Evolutionary conservation across 2,329 filamentous ascomycete species (phyloP).

Genomic region (Aspergillus niger): DNA sequence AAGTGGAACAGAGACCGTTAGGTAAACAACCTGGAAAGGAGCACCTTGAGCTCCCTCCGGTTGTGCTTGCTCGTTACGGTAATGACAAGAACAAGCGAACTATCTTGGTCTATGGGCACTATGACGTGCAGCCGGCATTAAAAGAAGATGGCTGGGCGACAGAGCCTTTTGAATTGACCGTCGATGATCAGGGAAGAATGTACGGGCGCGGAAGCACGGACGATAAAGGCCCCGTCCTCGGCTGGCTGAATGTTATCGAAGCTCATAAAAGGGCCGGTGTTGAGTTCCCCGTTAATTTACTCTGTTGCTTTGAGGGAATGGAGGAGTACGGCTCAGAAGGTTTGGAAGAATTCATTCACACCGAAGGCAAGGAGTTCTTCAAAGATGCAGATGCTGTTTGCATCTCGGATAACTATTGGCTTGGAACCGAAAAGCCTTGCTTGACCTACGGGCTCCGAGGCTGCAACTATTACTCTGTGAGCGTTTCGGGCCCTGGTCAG

Average conservation of each 20-base stretch:
- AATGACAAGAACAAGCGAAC: slow-evolving; percentile 90
- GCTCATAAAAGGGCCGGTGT: slow-evolving; percentile 93
- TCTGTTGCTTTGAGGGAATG: slow-evolving; percentile 99
- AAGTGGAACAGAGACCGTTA: slow-evolving; percentile 81
- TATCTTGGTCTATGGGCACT: slow-evolving; percentile 96
- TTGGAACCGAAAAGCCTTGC: slow-evolving; percentile 97
- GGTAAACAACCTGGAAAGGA: slow-evolving; percentile 93
- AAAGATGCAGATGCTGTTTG: slow-evolving; percentile 94
- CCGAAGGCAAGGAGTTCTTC: slow-evolving; percentile 91
- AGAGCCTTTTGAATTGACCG: slow-evolving; percentile 83
- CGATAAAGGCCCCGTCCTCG: slow-evolving; percentile 95
- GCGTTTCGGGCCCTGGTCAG: slow-evolving; percentile 85
- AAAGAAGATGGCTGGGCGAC: slow-evolving; percentile 95
- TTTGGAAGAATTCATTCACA: slow-evolving; percentile 88
- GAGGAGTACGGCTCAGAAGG: slow-evolving; percentile 98
- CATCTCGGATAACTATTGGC: slow-evolving; percentile 99
- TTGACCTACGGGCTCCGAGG: slow-evolving; percentile 95
- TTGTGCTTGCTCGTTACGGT: slow-evolving; percentile 89
- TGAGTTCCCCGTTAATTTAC: slow-evolving; percentile 93
- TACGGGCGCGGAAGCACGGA: slow-evolving; percentile 94
- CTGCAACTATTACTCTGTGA: slow-evolving; percentile 95
- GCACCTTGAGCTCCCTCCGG: slow-evolving; percentile 86
- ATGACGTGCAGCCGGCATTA: slow-evolving; percentile 94
- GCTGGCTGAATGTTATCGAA: slow-evolving; percentile 97
- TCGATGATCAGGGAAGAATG: slow-evolving; percentile 93